Conservation (phyloP, 768 basidiomycete species). For the Strobilomyces echinocephalus region DNA sequence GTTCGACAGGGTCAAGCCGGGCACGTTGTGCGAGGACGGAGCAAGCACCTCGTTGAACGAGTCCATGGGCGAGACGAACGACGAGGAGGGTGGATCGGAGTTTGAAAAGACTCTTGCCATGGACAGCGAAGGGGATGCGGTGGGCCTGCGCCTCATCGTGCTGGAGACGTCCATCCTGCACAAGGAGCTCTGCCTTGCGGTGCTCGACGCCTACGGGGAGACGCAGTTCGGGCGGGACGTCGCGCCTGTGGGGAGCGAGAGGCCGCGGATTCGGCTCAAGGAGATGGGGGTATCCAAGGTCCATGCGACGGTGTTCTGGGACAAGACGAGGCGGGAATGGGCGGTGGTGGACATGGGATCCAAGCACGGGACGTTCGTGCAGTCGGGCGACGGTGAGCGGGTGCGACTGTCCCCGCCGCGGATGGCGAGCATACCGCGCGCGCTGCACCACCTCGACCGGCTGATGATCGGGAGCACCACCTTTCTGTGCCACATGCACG, state of each 20-base stretch:
- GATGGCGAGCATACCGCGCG: conserved; percentile 63
- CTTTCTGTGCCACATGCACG: conserved; percentile 68
- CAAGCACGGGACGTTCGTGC: conserved; percentile 77
- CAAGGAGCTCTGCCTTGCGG: conserved; percentile 45
- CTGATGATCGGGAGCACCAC: conserved; percentile 67
- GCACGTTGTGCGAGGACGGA: not conserved
- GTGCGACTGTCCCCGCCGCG: conserved; percentile 59
- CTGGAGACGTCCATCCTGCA: conserved; percentile 44
- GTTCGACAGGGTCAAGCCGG: not conserved
- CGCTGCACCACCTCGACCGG: conserved; percentile 58
- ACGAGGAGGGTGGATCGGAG: conserved; percentile 15
- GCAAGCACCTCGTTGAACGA: conserved; percentile 40
- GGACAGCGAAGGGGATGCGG: conserved; percentile 35
- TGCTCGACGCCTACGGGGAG: conserved; percentile 60
- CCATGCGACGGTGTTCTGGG: conserved; percentile 75
- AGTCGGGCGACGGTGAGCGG: conserved; percentile 27
- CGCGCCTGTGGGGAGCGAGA: conserved; percentile 44
- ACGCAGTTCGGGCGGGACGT: conserved; percentile 73
- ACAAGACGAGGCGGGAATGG: conserved; percentile 56
- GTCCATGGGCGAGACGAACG: conserved; percentile 36
- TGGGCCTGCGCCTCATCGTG: conserved; percentile 37
- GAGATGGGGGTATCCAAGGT: conserved; percentile 83
- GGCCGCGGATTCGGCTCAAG: conserved; percentile 67
- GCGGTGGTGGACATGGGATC: conserved; percentile 80
- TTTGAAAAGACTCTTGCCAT: conserved; percentile 16